A percentile compares a stretch with the other conserved stretches of the same genome.
Evolutionary conservation across 441 rosid species (phyloP).

Genomic region (Cnidoscolus chayamansa): DNA sequence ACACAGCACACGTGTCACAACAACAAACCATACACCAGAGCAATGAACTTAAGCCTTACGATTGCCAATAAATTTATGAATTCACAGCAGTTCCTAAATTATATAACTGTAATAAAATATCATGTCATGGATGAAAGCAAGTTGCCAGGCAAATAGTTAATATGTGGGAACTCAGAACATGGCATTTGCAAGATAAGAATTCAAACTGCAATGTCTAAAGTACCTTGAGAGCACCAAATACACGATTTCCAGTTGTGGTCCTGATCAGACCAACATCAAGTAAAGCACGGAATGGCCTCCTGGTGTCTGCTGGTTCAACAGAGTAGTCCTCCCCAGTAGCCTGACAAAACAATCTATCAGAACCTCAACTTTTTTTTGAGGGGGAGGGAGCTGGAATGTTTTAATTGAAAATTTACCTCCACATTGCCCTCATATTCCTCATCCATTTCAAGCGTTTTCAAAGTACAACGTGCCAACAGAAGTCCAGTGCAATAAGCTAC

Average conservation of each 20-base stretch:
- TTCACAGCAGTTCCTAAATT: too few species aligned
- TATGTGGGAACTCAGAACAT: not conserved
- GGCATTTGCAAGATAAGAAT: not conserved
- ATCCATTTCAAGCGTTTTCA: conserved; percentile 84
- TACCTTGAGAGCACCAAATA: conserved; percentile 90
- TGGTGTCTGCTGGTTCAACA: conserved; percentile 73
- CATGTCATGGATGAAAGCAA: too few species aligned
- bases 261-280: conserved; percentile 88
- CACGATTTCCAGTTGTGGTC: conserved; percentile 89
- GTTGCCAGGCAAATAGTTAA: too few species aligned
- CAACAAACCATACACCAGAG: too few species aligned
- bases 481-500: conserved; percentile 92
- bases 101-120: too few species aligned
- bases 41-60: too few species aligned
- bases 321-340: conserved; percentile 91
- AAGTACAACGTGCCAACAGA: conserved; percentile 82
- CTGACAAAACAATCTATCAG: conserved; percentile 28
- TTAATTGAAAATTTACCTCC: conserved; percentile 47
- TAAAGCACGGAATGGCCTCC: conserved; percentile 96
- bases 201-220: not conserved
- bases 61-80: too few species aligned
- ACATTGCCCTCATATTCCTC: conserved; percentile 72
- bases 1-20: too few species aligned
- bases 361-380: not conserved
- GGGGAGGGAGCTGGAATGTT: not conserved